These are phyloP conservation scores for Podila epicladia DNA, from an alignment of 192 early-diverging fungal species.

Conservation along the genomic window DNA sequence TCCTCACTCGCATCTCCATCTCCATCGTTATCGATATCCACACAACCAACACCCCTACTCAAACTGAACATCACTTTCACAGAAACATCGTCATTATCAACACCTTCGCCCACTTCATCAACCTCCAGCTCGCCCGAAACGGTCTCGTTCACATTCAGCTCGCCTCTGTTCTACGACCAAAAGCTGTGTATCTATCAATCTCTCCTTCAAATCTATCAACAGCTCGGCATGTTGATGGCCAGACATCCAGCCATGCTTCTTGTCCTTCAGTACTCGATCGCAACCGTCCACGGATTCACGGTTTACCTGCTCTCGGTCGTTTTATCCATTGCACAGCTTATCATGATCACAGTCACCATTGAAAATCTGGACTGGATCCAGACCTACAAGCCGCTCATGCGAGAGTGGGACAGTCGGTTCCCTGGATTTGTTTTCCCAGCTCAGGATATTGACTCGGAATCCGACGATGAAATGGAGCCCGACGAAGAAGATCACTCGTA, in stretches of 20 bases:
- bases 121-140: slow-evolving; percentile 2
- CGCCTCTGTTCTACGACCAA: slow-evolving; percentile 45
- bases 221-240: slow-evolving; percentile 11
- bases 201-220: slow-evolving; percentile 18
- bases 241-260: slow-evolving; percentile 22
- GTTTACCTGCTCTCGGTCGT: slow-evolving; percentile 38
- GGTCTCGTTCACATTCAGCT: slow-evolving; percentile 38
- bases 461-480: not conserved
- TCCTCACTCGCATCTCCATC: too few species aligned
- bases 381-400: slow-evolving; percentile 33
- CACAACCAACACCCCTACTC: too few species aligned
- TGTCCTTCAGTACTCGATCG: slow-evolving; percentile 40
- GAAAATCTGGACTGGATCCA: slow-evolving; percentile 50
- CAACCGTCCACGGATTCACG: slow-evolving; percentile 23
- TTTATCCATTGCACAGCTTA: slow-evolving; percentile 33
- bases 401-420: slow-evolving; percentile 38
- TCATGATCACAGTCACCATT: slow-evolving; percentile 37
- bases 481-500: not conserved
- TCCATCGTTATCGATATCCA: too few species aligned
- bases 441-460: slow-evolving; percentile 24
- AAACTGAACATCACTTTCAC: not conserved
- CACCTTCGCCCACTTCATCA: slow-evolving; percentile 19
- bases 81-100: slow-evolving; percentile 4
- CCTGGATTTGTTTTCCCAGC: slow-evolving; percentile 50
- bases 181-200: slow-evolving; percentile 32